phyloP scores from a whole-genome alignment of 2,329 filamentous ascomycete genomes.

The Aspergillus ochraceoroseus region DNA sequence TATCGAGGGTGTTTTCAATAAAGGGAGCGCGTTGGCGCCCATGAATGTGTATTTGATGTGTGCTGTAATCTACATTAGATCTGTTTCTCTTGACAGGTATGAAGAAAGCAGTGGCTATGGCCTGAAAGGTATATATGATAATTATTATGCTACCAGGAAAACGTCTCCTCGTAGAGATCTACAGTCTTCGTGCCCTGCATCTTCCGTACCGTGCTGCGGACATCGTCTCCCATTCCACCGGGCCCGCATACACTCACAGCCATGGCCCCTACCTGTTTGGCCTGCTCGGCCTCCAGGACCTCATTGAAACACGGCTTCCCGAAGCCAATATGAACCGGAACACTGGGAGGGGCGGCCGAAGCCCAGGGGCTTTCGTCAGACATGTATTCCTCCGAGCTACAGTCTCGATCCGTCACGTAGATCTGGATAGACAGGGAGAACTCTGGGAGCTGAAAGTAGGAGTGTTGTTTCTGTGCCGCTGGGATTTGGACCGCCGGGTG shows the following conservation, averaged over 20 bases:
- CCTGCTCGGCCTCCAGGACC: slow-evolving; percentile 26
- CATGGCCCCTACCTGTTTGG: slow-evolving; percentile 32
- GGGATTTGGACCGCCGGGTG: slow-evolving; percentile 26
- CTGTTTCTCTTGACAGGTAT: neutral
- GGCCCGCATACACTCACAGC: slow-evolving; percentile 40
- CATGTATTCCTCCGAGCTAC: slow-evolving; percentile 25
- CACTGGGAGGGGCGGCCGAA: slow-evolving; percentile 21
- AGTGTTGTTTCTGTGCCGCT: slow-evolving; percentile 20
- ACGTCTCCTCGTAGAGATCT: slow-evolving; percentile 37
- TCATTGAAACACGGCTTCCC: slow-evolving; percentile 28
- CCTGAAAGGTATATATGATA: neutral
- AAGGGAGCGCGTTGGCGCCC: slow-evolving; percentile 45
- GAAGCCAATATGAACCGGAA: slow-evolving; percentile 25
- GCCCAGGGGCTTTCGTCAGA: slow-evolving; percentile 27
- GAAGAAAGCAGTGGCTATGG: too few relatives aligned
- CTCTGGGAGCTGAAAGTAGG: slow-evolving; percentile 25
- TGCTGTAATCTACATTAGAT: slow-evolving; percentile 11
- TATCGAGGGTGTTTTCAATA: slow-evolving; percentile 32
- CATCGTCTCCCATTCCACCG: slow-evolving; percentile 35
- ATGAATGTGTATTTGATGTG: slow-evolving; percentile 57
- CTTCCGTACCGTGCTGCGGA: slow-evolving; percentile 31
- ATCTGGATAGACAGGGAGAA: slow-evolving; percentile 30
- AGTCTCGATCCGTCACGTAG: slow-evolving; percentile 26
- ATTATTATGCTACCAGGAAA: slow-evolving; percentile 32
- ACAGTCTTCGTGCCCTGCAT: slow-evolving; percentile 30